phyloP scores from a whole-genome alignment of 768 basidiomycete species.

The Leccinum truebloodii region DNA sequence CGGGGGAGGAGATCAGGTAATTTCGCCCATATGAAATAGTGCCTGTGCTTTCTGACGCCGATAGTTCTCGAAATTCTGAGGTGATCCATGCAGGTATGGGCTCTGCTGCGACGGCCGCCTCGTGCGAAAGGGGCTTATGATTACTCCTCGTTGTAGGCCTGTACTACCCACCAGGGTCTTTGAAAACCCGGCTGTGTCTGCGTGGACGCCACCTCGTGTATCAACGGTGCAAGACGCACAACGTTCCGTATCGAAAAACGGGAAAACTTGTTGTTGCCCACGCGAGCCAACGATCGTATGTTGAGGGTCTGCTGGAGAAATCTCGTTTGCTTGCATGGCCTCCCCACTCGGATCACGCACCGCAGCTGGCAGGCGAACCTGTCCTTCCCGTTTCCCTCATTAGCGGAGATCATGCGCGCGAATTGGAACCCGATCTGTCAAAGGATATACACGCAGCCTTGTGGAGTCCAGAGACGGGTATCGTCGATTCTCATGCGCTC shows the following conservation, averaged over 20 bases:
- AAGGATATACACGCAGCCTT: slow-evolving; percentile 68
- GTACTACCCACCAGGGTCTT: slow-evolving; percentile 79
- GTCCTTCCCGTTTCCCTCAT: slow-evolving; percentile 70
- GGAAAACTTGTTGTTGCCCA: slow-evolving; percentile 92
- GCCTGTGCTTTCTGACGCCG: neutral
- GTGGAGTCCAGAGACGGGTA: slow-evolving; percentile 86
- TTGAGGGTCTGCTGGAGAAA: slow-evolving; percentile 67
- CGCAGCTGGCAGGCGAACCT: slow-evolving; percentile 25
- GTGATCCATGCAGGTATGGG: slow-evolving; percentile 84
- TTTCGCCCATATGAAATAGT: neutral
- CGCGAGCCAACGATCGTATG: slow-evolving; percentile 63
- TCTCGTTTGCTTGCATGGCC: slow-evolving; percentile 57
- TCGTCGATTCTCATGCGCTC: slow-evolving; percentile 82
- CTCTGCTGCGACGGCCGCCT: neutral
- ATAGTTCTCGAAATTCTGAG: slow-evolving; percentile 89
- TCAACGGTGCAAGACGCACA: slow-evolving; percentile 59
- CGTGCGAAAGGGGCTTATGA: neutral
- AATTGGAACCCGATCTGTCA: slow-evolving; percentile 84
- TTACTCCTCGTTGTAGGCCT: slow-evolving; percentile 49
- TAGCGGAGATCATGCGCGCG: slow-evolving; percentile 61
- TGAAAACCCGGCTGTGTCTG: slow-evolving; percentile 85
- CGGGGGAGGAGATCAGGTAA: slow-evolving; percentile 88
- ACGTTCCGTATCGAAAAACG: slow-evolving; percentile 68
- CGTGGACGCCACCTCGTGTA: slow-evolving; percentile 87
- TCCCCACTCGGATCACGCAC: slow-evolving; percentile 33